Percentiles rank a stretch among this genome's conserved stretches.
Conservation (phyloP, 331 rosid species). For the Cydonia oblonga region DNA sequence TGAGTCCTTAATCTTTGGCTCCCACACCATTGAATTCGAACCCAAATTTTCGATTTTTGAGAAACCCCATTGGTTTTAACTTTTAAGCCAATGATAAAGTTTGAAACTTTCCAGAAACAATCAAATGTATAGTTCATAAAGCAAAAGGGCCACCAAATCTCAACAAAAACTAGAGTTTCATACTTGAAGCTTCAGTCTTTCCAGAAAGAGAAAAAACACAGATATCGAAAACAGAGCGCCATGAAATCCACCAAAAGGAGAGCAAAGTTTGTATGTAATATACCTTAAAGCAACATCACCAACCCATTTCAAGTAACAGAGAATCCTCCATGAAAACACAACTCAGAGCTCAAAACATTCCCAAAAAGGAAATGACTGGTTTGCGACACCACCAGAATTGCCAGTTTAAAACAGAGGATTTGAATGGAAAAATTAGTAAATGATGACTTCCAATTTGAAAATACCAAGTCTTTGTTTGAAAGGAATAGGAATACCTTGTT, state of each 20-base stretch:
- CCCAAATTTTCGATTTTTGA: background rate
- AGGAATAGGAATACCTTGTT: constrained; percentile 25
- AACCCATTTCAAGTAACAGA: constrained; percentile 4
- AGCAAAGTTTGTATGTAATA: background rate
- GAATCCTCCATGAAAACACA: background rate
- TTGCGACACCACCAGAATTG: background rate
- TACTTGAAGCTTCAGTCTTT: background rate
- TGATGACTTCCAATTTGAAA: background rate
- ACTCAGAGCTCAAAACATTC: background rate
- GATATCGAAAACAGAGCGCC: background rate
- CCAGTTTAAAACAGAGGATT: background rate
- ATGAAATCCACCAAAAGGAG: background rate
- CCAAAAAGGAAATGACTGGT: background rate
- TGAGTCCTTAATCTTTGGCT: background rate
- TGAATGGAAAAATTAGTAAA: background rate
- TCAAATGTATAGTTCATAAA: background rate
- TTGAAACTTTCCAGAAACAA: background rate
- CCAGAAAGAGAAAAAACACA: constrained; percentile 7
- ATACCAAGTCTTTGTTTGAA: constrained; percentile 7
- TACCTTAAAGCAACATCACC: background rate
- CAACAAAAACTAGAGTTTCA: background rate
- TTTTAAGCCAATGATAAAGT: background rate
- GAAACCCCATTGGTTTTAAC: background rate
- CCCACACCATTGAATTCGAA: background rate
- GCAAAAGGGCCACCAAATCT: background rate